Conservation (phyloP, 176 grass and related monocot species). For the Dendrocalamus sinicus region DNA sequence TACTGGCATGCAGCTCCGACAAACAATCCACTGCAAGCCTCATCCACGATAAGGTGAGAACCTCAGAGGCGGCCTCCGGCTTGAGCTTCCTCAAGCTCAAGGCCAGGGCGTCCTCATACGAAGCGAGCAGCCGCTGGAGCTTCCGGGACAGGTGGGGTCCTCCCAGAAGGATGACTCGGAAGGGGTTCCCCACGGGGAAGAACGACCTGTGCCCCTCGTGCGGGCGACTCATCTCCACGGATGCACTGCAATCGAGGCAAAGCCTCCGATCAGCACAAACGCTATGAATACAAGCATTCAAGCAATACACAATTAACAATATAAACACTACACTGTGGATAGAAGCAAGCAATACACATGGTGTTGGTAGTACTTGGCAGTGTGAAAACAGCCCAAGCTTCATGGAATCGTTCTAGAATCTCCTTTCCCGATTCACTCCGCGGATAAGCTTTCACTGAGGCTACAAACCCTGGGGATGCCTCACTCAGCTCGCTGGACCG, state of each 20-base stretch:
- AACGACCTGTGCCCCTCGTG: conserved; percentile 52
- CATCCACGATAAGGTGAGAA: conserved; percentile 76
- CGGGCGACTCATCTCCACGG: conserved; percentile 67
- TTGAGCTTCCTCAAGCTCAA: conserved; percentile 64
- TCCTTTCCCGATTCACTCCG: conserved; percentile 17
- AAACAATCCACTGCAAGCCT: conserved; percentile 58
- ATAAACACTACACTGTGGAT: not conserved
- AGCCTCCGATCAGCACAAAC: not conserved
- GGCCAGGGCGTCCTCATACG: conserved; percentile 65
- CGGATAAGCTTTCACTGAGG: not conserved
- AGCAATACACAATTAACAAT: not conserved
- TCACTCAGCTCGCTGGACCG: not conserved
- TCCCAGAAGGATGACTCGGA: conserved; percentile 53
- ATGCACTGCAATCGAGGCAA: conserved; percentile 31
- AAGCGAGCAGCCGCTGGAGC: conserved; percentile 47
- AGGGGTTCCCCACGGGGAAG: conserved; percentile 69
- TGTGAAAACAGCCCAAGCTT: conserved; percentile 22
- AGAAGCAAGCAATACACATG: not conserved
- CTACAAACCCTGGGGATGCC: not conserved
- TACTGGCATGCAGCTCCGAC: conserved; percentile 54
- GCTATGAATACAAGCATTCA: not conserved
- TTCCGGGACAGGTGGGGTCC: conserved; percentile 56
- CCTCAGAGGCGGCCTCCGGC: conserved; percentile 49
- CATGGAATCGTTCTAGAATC: not conserved
- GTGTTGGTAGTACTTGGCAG: not conserved